Evolutionary conservation across 768 basidiomycete species (phyloP).

Genomic region (Phanerodontia chrysosporium): DNA sequence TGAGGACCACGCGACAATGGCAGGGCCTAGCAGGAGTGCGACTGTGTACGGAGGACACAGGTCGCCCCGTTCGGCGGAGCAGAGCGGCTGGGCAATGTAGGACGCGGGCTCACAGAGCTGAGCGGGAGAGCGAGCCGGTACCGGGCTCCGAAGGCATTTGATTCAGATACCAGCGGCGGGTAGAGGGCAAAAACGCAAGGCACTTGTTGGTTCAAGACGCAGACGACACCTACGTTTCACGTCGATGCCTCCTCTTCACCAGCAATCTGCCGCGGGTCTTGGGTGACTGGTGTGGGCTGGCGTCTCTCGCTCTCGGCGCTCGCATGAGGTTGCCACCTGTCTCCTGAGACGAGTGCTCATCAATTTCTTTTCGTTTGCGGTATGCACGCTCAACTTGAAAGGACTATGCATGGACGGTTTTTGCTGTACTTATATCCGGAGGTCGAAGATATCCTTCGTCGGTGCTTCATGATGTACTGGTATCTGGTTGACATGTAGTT

Average conservation of each 20-base stretch:
- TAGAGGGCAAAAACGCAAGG: neutral
- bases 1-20: neutral
- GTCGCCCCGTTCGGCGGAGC: neutral
- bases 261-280: neutral
- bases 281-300: neutral
- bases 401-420: no score
- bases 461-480: no score
- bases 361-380: no score
- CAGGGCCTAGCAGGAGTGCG: neutral
- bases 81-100: neutral
- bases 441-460: neutral
- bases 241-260: no score
- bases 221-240: no score
- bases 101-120: neutral
- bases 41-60: neutral
- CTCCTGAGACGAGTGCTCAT: no score
- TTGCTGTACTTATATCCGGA: neutral
- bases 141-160: neutral
- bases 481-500: no score
- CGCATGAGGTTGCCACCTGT: no score
- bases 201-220: no score
- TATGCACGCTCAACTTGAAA: no score
- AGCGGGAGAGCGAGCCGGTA: neutral
- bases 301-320: no score
- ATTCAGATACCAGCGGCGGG: neutral